Evolutionary conservation across 1,284 basidiomycete genomes (phyloP), one percentile per base, ranked within the genome.

Genomic region (Trichosporon ovoides): DNA sequence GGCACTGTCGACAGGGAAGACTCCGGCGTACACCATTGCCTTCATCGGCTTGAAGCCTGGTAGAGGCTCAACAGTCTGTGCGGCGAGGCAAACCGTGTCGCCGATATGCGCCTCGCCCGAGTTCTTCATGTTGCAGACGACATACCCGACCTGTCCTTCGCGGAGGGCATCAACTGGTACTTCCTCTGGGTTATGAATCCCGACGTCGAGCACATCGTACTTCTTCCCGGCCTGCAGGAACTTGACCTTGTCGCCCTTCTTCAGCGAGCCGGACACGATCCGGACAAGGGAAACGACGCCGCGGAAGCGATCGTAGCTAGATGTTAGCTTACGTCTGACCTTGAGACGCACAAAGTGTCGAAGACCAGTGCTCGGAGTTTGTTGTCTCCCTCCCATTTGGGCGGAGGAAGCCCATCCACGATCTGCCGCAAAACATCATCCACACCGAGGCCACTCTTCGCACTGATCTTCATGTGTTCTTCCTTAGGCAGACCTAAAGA

Each of bases 51-150:
- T 86, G 80, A 97, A 97, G 0, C 89, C 91, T n/a, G 90, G 87
- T 77, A 98, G 83, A 0, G 93, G 84, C 52, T 91, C 85, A 4
- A 95, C 89, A 9, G 80, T 79, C 57, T 84, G 82, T n/a, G 88
- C 87, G 3, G 85, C 81, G 28, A 83, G 85, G 74, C 93, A 84
- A 57, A 98, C 82, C 0, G 96, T 98, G 73, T 99, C 96, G 35
- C 96, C 96, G 49, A 71, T 69, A 57, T 66, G 62, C 7, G 73
- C 66, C 81, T 98, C 95, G n/a, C 87, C 85, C 14, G 91, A 91
- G 69, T 98, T 89, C 76, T 98, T 98, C 95, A 98, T 98, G 70
- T 92, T 97, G 76, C 93, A 97, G 2, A 91, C 78, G 57, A 88
- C 84, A 72, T 85, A 93, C 31, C 93, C 93, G 16, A 97, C 94